Percentiles rank a stretch among this genome's conserved stretches.
Evolutionary conservation across 768 basidiomycete genomes (phyloP).

Genomic region (Boletus sensibilis): DNA sequence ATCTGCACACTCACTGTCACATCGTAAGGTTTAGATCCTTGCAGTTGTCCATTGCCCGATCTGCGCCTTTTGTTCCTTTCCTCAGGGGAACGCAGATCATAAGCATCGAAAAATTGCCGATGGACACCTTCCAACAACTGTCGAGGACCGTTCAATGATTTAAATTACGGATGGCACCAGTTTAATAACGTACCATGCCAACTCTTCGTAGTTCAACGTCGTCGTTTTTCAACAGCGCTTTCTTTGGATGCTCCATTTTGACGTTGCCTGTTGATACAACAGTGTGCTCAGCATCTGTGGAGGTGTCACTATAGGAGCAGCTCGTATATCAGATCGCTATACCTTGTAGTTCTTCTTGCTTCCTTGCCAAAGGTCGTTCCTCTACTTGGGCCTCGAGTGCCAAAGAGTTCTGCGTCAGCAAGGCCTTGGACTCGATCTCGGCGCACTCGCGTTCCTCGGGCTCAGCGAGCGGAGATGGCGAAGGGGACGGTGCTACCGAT

Average conservation of each 20-base stretch:
- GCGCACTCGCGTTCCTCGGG: constrained; percentile 44
- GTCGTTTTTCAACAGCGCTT: constrained; percentile 83
- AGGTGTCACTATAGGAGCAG: not conserved
- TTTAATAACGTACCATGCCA: constrained; percentile 53
- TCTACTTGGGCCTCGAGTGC: constrained; percentile 83
- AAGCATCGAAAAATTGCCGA: constrained; percentile 66
- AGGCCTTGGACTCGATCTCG: constrained; percentile 49
- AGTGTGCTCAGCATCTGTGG: constrained; percentile 12
- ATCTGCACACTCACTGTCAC: constrained; percentile 62
- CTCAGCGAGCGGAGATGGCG: constrained; percentile 10
- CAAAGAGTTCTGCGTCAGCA: constrained; percentile 68
- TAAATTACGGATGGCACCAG: not conserved
- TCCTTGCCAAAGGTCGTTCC: constrained; percentile 83
- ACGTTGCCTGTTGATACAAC: constrained; percentile 22
- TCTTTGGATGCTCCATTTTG: constrained; percentile 51
- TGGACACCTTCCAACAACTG: constrained; percentile 87
- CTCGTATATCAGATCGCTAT: constrained; percentile 27
- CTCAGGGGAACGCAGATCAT: constrained; percentile 44
- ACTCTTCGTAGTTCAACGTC: constrained; percentile 81
- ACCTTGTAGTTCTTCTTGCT: constrained; percentile 74
- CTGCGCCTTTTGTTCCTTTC: constrained; percentile 31
- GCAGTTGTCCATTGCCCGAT: constrained; percentile 25
- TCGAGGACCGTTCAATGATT: not conserved
- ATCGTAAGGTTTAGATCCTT: constrained; percentile 51
- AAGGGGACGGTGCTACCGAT: constrained; percentile 9